These are phyloP conservation scores for Fusarium sp. DNA, from an alignment of 2,329 filamentous ascomycete species.

Conservation along the genomic window DNA sequence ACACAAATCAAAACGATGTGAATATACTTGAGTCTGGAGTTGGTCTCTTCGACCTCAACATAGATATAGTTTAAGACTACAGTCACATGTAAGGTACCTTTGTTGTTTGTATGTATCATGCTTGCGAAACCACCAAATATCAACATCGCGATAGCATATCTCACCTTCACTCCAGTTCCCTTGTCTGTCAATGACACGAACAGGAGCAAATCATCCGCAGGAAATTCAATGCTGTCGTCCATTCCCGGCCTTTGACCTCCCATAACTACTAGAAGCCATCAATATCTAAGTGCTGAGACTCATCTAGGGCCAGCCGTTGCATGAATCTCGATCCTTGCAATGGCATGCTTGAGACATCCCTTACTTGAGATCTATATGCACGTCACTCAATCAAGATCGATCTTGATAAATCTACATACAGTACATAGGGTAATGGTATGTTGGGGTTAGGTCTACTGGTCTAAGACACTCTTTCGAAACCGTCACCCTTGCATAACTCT, in stretches of 20 bases:
- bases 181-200: background rate
- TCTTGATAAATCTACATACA: background rate
- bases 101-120: background rate
- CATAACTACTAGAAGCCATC: background rate
- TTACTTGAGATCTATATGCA: slow-evolving; percentile 1
- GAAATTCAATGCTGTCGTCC: background rate
- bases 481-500: slow-evolving; percentile 21
- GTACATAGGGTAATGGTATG: background rate
- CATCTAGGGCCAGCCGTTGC: background rate
- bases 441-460: slow-evolving; percentile 6
- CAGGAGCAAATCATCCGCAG: background rate
- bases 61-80: background rate
- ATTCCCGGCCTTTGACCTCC: no score
- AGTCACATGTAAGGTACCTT: background rate
- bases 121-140: background rate
- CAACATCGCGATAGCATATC: background rate
- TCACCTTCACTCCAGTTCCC: background rate
- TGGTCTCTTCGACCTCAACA: background rate
- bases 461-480: background rate
- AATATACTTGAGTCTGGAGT: background rate
- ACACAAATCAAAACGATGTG: background rate
- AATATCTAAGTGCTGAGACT: background rate
- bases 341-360: slow-evolving; percentile 21
- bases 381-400: background rate
- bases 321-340: slow-evolving; percentile 25